phyloP scores from a whole-genome alignment of 2,329 filamentous ascomycete species.

The Myotisia sp. region DNA sequence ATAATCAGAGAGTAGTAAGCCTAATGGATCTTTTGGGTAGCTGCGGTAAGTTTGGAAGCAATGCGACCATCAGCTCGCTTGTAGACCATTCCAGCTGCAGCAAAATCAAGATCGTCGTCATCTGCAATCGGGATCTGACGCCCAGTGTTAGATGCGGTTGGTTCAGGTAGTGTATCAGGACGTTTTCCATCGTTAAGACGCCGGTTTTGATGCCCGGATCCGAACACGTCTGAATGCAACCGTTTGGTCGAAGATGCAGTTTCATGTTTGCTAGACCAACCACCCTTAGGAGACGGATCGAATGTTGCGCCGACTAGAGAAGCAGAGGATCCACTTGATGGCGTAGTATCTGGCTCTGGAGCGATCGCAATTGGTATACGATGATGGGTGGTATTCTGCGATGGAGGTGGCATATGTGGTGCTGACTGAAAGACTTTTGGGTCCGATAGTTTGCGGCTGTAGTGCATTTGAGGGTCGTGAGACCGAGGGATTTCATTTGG shows the following conservation, averaged over 20 bases:
- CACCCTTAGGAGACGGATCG: conserved; percentile 14
- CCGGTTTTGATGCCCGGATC: conserved; percentile 21
- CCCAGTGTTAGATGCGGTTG: conserved; percentile 5
- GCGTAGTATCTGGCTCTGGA: conserved; percentile 7
- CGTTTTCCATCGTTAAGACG: conserved; percentile 33
- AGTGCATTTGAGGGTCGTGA: conserved; percentile 12
- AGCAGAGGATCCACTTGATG: background rate
- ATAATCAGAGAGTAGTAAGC: no score
- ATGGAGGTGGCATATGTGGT: conserved; percentile 12
- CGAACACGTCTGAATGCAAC: conserved; percentile 26
- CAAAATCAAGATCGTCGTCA: background rate
- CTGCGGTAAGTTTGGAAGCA: conserved; percentile 3
- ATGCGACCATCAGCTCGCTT: conserved; percentile 8
- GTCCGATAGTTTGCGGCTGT: conserved; percentile 28
- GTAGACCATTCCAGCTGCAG: conserved; percentile 4
- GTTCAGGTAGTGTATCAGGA: conserved; percentile 21
- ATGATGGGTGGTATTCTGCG: conserved; percentile 11
- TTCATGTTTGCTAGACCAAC: conserved; percentile 21
- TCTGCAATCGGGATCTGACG: background rate
- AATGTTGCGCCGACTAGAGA: conserved; percentile 8
- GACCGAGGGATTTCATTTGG: conserved; percentile 17
- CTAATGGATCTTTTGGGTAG: no score
- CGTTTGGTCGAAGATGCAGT: conserved; percentile 19
- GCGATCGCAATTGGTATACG: no score
- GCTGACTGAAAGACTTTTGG: conserved; percentile 27